phyloP scores from a whole-genome alignment of 345 rosid species.

The Punica granatum region DNA sequence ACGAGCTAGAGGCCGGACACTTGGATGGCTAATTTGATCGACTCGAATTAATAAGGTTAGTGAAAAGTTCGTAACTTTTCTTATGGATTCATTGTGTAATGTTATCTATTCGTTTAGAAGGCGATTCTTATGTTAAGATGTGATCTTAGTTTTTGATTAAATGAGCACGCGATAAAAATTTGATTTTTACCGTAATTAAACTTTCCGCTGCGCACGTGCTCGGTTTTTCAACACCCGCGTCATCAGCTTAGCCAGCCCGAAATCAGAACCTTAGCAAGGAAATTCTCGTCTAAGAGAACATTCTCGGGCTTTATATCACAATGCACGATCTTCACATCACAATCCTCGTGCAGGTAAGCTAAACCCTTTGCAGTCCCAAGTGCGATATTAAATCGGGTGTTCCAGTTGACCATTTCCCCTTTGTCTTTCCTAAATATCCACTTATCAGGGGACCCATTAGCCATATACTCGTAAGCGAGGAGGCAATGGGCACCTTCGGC shows the following conservation, averaged over 20 bases:
- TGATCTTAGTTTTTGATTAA: too few relatives aligned
- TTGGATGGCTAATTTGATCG: too few relatives aligned
- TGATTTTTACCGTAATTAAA: too few relatives aligned
- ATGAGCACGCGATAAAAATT: too few relatives aligned
- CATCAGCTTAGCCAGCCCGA: constrained; percentile 93
- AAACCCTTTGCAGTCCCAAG: constrained; percentile 90
- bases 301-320: constrained; percentile 97
- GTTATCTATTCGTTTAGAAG: too few relatives aligned
- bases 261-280: constrained; percentile 88
- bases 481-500: constrained; percentile 78
- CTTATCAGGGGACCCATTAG: constrained; percentile 76
- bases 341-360: constrained; percentile 95
- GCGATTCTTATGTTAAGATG: too few relatives aligned
- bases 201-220: too few relatives aligned
- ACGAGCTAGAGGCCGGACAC: too few relatives aligned
- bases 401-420: constrained; percentile 61
- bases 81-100: too few relatives aligned
- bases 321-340: constrained; percentile 70
- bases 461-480: constrained; percentile 80
- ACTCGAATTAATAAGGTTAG: too few relatives aligned
- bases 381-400: constrained; percentile 73
- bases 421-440: constrained; percentile 68
- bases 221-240: too few relatives aligned
- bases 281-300: constrained; percentile 70
- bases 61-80: too few relatives aligned